A percentile compares a stretch with the other conserved stretches of the same genome.
These are phyloP conservation scores for Penicillium sp. DNA, from an alignment of 2,329 filamentous ascomycete species.

Conservation along the genomic window DNA sequence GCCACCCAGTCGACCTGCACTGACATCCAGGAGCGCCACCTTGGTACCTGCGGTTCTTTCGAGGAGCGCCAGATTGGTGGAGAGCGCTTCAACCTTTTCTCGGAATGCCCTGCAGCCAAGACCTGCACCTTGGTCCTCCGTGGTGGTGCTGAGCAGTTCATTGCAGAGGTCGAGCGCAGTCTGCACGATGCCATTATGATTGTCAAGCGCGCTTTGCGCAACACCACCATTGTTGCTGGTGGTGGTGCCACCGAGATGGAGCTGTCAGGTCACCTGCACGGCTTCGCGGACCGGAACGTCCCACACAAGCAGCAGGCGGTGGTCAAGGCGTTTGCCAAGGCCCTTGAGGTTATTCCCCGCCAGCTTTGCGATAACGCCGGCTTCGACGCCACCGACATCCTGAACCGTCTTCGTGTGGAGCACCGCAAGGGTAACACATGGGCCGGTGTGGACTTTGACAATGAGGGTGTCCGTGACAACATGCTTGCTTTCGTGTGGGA, in stretches of 20 bases:
- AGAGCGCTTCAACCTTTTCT: conserved; percentile 98
- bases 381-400: conserved; percentile 96
- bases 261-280: conserved; percentile 87
- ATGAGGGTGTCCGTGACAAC: conserved; percentile 92
- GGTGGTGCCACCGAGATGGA: conserved; percentile 98
- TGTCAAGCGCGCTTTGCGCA: conserved; percentile 95
- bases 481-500: conserved; percentile 97
- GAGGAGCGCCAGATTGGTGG: conserved; percentile 97
- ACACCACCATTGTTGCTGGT: conserved; percentile 90
- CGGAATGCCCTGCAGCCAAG: conserved; percentile 91
- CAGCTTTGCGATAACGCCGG: conserved; percentile 98
- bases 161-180: conserved; percentile 95
- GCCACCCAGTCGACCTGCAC: conserved; percentile 94
- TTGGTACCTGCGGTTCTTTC: conserved; percentile 86
- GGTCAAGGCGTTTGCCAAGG: conserved; percentile 97
- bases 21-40: conserved; percentile 83
- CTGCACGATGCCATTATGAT: conserved; percentile 99
- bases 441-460: conserved; percentile 93
- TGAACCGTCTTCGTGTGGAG: conserved; percentile 94
- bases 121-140: conserved; percentile 95
- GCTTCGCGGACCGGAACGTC: conserved; percentile 88
- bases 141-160: conserved; percentile 97
- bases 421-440: conserved; percentile 90
- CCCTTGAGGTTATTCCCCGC: conserved; percentile 91
- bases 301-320: conserved; percentile 94